Evolutionary conservation across 2,329 filamentous ascomycete species (phyloP), one percentile per base, ranked within the genome.

Genomic region (Neofusicoccum ribis): DNA sequence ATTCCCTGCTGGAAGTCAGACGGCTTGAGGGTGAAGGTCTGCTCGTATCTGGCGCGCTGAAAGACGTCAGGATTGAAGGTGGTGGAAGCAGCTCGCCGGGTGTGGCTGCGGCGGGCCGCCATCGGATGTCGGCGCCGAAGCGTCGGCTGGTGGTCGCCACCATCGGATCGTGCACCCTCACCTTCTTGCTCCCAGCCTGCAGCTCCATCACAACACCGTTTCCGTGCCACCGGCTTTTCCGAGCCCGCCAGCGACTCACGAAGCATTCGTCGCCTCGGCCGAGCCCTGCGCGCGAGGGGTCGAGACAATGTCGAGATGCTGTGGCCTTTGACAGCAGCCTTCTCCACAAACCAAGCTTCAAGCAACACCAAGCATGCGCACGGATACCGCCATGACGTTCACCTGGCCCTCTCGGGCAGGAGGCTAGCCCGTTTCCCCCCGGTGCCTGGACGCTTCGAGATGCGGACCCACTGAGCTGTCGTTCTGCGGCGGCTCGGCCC

Each of bases 351-450:
- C 14, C 31, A 20, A 17, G 20, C 43, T 20, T 7, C 56, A 60
- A 60, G 43, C 56, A 60, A 15, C 56, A 15, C 31, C 56, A 60
- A 47, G 56, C 56, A 47, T 36, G 23, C 41, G 56, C 56, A 60
- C 56, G n/a, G 56, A 20, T 46, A 6, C 17, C 8, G 5, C n/a
- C 8, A 44, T 59, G 41, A 59, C 54, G 54, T 59, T 59, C n/a
- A 14, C 23, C 12, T 15, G 31, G n/a, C n/a, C 27, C 8, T 15
- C 14, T 36, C 2, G 3, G 56, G 56, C 31, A 60, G 12, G 2
- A 12, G n/a, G 17, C 56, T 60, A 47, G 39, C 56, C 17, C 14
- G 5, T 60, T 47, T 34, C 5, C 14, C 27, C n/a, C 56, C n/a
- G 47, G n/a, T 31, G n/a, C 20, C 9, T 59, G n/a, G 54, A 46